A percentile compares a stretch with the other conserved stretches of the same genome.
Evolutionary conservation across 371 early-diverging fungal genomes (phyloP).

Genomic region (Nematocida sp.): DNA sequence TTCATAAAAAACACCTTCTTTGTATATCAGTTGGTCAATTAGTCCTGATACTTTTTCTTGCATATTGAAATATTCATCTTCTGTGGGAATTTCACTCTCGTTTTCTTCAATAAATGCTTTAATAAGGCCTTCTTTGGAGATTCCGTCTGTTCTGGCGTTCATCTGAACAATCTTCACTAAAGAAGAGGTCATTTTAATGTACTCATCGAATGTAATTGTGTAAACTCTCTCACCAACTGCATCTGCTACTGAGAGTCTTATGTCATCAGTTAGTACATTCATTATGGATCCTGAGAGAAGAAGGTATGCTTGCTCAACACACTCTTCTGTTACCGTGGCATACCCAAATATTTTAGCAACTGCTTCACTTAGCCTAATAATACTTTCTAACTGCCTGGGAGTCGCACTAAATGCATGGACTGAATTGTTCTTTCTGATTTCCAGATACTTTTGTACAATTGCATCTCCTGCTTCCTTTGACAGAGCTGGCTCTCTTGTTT

Average conservation of each 20-base stretch:
- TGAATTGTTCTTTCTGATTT: slow-evolving; percentile 81
- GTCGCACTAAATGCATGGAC: slow-evolving; percentile 72
- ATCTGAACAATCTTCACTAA: slow-evolving; percentile 63
- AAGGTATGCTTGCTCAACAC: slow-evolving; percentile 84
- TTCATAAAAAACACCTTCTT: slow-evolving; percentile 70
- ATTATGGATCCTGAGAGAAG: slow-evolving; percentile 85
- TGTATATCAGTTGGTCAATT: slow-evolving; percentile 72
- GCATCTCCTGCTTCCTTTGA: slow-evolving; percentile 76
- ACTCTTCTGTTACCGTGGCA: slow-evolving; percentile 70
- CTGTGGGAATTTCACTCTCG: slow-evolving; percentile 74
- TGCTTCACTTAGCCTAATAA: slow-evolving; percentile 71
- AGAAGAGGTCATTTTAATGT: slow-evolving; percentile 55
- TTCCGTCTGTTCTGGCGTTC: slow-evolving; percentile 54
- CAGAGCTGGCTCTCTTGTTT: slow-evolving; percentile 71
- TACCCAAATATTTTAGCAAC: slow-evolving; percentile 71
- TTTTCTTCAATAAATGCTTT: slow-evolving; percentile 76
- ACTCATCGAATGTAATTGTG: slow-evolving; percentile 61
- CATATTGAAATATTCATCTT: slow-evolving; percentile 75
- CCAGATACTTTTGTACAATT: slow-evolving; percentile 80
- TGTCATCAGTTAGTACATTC: slow-evolving; percentile 81
- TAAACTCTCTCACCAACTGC: slow-evolving; percentile 69
- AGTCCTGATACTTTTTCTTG: slow-evolving; percentile 75
- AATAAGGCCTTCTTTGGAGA: slow-evolving; percentile 74
- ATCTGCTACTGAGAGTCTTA: slow-evolving; percentile 71
- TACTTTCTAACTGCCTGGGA: slow-evolving; percentile 70